These are phyloP conservation scores for Vanrija sp. DNA, from an alignment of 1,284 basidiomycete genomes.

Conservation along the genomic window DNA sequence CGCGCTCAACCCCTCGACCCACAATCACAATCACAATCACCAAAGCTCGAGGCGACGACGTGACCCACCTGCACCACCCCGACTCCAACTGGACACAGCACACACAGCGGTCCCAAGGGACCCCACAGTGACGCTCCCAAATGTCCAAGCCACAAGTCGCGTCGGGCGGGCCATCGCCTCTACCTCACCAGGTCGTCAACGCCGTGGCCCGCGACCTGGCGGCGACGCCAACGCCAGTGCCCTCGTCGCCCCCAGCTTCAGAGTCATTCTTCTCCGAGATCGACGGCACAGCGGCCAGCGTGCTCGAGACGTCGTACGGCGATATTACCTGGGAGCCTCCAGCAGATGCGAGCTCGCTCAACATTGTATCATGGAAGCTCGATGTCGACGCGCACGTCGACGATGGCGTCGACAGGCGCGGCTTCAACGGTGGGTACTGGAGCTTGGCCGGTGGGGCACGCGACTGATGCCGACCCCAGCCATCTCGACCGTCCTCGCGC, in stretches of 20 bases:
- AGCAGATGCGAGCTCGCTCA: constrained; percentile 25
- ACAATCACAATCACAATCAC: too few species aligned
- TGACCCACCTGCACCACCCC: too few species aligned
- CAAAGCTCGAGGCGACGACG: too few species aligned
- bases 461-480: constrained; percentile 43
- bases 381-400: constrained; percentile 21
- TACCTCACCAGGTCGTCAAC: too few species aligned
- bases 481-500: constrained; percentile 74
- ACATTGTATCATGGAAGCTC: constrained; percentile 43
- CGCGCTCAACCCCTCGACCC: too few species aligned
- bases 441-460: not conserved
- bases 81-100: too few species aligned
- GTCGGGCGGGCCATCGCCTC: too few species aligned
- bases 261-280: constrained; percentile 45
- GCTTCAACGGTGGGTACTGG: constrained; percentile 37
- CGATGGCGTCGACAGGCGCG: constrained; percentile 41
- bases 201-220: constrained; percentile 3
- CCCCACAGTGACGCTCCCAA: too few species aligned
- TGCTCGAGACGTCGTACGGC: constrained; percentile 33
- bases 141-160: too few species aligned
- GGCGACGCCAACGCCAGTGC: constrained; percentile 25
- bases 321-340: constrained; percentile 34
- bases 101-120: too few species aligned
- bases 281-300: constrained; percentile 41
- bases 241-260: constrained; percentile 41